phyloP scores from a whole-genome alignment of 306 rosid species.

The Sechiopsis laciniata region DNA sequence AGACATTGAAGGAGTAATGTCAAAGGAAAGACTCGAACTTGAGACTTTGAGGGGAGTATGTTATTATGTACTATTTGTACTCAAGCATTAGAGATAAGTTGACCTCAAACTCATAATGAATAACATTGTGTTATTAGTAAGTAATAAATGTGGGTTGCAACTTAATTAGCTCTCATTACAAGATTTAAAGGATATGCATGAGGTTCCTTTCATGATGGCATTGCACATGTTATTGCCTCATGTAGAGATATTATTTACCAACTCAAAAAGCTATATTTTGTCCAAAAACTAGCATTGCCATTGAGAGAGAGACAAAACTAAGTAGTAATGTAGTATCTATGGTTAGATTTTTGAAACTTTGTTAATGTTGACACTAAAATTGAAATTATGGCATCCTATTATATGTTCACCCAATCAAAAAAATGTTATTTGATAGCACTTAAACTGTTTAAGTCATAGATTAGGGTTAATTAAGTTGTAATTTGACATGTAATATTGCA shows the following conservation, averaged over 20 bases:
- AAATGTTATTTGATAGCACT: too few relatives aligned
- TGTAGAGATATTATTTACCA: not conserved
- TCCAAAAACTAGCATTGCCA: not conserved
- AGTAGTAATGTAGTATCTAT: not conserved
- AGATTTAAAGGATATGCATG: constrained; percentile 16
- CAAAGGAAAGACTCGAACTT: too few relatives aligned
- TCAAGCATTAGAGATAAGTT: too few relatives aligned
- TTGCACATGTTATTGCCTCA: constrained; percentile 19
- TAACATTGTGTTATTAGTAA: too few relatives aligned
- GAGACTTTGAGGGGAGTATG: too few relatives aligned
- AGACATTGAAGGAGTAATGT: too few relatives aligned
- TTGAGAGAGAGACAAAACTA: not conserved
- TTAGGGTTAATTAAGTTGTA: not conserved
- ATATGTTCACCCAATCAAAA: not conserved
- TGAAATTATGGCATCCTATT: not conserved
- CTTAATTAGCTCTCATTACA: constrained; percentile 22
- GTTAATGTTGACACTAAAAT: not conserved
- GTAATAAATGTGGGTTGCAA: too few relatives aligned
- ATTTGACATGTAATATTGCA: too few relatives aligned
- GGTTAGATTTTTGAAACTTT: not conserved
- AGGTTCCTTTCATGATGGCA: constrained; percentile 12
- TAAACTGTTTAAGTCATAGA: not conserved
- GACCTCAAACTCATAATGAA: too few relatives aligned
- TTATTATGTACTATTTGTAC: too few relatives aligned
- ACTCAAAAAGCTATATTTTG: constrained; percentile 12